Base-by-base conservation (phyloP, 2,329 filamentous ascomycete genomes). In the Claviceps purpurea region DNA sequence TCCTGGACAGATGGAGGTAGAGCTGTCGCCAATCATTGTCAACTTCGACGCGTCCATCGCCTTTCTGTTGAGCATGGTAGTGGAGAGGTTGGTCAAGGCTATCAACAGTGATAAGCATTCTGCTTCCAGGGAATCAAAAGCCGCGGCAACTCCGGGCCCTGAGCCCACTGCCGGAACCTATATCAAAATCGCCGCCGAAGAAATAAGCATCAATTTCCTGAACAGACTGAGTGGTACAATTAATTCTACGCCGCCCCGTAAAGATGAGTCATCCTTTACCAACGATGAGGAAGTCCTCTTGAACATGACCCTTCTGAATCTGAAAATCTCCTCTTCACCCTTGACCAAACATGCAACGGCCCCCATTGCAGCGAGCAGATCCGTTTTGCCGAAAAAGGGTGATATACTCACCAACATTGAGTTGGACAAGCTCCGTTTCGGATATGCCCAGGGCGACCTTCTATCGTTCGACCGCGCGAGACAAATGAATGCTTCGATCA, bases 381-480 rank as follows among this genome's bases (percentile, higher is more conserved):
- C 50, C 13, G n/a, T 37, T 8, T 43, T 47, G 26, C 50, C 51
- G 34, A 49, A 53, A 30, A 67, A 58, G 16, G 48, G 55, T 18
- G 61, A 58, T 39, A 56, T 59, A 14, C 51, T 62, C 41, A 70
- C 61, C 4, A 72, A 64, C 42, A 58, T 81, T 11, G 68, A 73
- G 44, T 59, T 84, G 2, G 71, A 78, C 56, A 79, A 77, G 55
- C 78, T 85, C 58, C 71, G 70, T 0, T 80, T 85, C 57, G 81
- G 81, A 1, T 84, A 85, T 60, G 72, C 74, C 2, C 71, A 78
- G 55, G 79, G 78, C 41, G 76, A 81, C 52, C 82, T 85, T 39
- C 56, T 85, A 39, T 82, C 77, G 1, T 85, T 85, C 55, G 76
- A 83, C 57, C 72, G 73, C 41, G 72, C 70, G 18, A 68, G 74